Evolutionary conservation across 768 basidiomycete genomes (phyloP), one percentile per base, ranked within the genome.

Genomic region (Clavulina sp.): DNA sequence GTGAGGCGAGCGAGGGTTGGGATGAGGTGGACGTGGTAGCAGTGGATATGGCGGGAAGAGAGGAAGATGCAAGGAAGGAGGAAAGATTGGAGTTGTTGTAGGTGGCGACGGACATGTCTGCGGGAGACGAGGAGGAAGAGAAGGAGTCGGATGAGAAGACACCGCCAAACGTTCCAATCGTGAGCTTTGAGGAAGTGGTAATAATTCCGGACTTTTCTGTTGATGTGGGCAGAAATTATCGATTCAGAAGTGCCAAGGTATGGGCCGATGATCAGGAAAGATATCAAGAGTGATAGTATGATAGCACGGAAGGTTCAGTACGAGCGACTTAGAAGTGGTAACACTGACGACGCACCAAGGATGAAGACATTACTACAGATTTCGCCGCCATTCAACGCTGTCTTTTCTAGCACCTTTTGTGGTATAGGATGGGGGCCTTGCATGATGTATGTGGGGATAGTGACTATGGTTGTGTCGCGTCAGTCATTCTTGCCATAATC

Each of bases 401-500:
- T 81, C 62, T 78, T 81, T 56, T 81, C 77, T 53, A 85, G 74
- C 18, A 95, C 78, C 26, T 68, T 62, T 41, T 73, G 69, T 3
- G 91, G 88, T 13, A 96, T 64, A 1, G 81, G 77, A 57, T 78
- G 68, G 50, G 78, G 75, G 18, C 92, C 92, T 62, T 89, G 80
- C 76, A 89, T 91, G 53, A 95, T 78, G 67, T 93, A 96, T 58
- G 87, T 91, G 60, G 86, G 83, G 18, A 93, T 67, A 7, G 92
- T 86, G 28, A 79, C 87, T 93, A 41, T n/a, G n/a, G n/a, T n/a
- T n/a, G n/a, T n/a, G n/a, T n/a, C 1, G 28, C 7, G 57, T 23
- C 3, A 52, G 51, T 50, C n/a, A 38, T 38, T 38, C 34, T 9
- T 9, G 19, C 34, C 9, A 38, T 19, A 19, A 38, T 38, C 19